Percentiles rank a stretch among this genome's conserved stretches.
Evolutionary conservation across 2,329 filamentous ascomycete genomes (phyloP).

Genomic region (Torrubiella hemipterigena): DNA sequence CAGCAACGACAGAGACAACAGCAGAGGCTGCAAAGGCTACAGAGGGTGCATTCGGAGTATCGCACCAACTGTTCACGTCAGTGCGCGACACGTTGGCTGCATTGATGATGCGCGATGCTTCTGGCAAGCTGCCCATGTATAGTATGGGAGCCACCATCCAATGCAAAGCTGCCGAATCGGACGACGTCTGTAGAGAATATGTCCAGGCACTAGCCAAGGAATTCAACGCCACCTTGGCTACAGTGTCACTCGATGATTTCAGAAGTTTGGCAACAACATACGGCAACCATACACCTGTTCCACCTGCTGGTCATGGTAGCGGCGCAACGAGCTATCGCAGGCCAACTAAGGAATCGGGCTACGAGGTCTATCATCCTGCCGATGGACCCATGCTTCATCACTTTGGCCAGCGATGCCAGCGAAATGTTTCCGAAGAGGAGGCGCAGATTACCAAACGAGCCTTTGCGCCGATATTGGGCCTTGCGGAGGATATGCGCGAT

Average conservation of each 20-base stretch:
- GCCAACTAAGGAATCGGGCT: too few relatives aligned
- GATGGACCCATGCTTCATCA: too few relatives aligned
- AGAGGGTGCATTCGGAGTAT: background rate
- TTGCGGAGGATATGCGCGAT: too few relatives aligned
- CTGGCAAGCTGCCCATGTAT: background rate
- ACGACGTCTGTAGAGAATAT: background rate
- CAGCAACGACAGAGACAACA: too few relatives aligned
- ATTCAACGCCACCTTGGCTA: background rate
- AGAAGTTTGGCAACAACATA: background rate
- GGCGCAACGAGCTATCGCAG: too few relatives aligned
- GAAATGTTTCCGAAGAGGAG: too few relatives aligned
- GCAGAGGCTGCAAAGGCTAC: too few relatives aligned
- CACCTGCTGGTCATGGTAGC: background rate
- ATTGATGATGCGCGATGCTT: background rate
- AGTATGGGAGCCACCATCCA: background rate
- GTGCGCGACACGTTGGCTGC: slow-evolving; percentile 1
- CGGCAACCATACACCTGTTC: background rate
- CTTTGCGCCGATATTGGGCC: too few relatives aligned
- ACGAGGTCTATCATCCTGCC: too few relatives aligned
- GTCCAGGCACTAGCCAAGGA: background rate
- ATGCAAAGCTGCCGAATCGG: background rate
- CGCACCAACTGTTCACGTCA: background rate
- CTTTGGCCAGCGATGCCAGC: too few relatives aligned
- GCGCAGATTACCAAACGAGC: too few relatives aligned
- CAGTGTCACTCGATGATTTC: background rate